Base-by-base conservation (phyloP, 2,329 filamentous ascomycete genomes). In the Dissoconium aciculare region DNA sequence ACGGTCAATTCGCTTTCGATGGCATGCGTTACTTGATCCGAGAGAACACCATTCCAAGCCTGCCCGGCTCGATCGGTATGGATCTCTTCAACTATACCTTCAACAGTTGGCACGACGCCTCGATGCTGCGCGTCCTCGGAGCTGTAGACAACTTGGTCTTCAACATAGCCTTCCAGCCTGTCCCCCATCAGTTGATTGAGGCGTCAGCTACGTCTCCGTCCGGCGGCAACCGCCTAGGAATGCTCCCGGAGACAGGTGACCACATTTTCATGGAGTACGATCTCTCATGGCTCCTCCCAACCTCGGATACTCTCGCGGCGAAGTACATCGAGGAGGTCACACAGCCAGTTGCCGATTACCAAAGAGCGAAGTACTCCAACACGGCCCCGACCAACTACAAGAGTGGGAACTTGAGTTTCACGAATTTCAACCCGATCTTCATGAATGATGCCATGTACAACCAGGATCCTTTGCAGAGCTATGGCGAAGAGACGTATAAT, bases 11-110 rank as follows among this genome's bases (percentile, higher is more conserved):
- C 30, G 39, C 40, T 6, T 16, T 41, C 10, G 13, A 32, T 2
- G 42, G 40, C 9, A 30, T 54, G 40, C 56, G 56, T n/a, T 59
- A 58, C 34, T 47, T 46, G 13, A 59, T 59, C 33, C 51, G 50
- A 15, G 56, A 53, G 0, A 56, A 57, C 34, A 58, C 55, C 4
- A 50, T 49, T 0, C 55, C 56, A 9, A 44, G 42, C 14, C 40
- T 59, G 3, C 38, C 40, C 15, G 38, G 34, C 5, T 26, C 27
- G 2, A 28, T 34, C 16, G 40, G 40, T 11, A 11, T 39, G 5
- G 40, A 43, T 14, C 15, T 43, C 10, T 43, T 39, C 24, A 34
- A 35, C 17, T 33, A 36, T 27, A 27, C 28, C 15, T 39, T 43
- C 29, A 31, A 39, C 31, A 39, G 34, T 33, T 43, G 29, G 27